A percentile compares a stretch with the other conserved stretches of the same genome.
Evolutionary conservation across 2,329 filamentous ascomycete genomes (phyloP).

Genomic region (Pestalotiopsis sp.): DNA sequence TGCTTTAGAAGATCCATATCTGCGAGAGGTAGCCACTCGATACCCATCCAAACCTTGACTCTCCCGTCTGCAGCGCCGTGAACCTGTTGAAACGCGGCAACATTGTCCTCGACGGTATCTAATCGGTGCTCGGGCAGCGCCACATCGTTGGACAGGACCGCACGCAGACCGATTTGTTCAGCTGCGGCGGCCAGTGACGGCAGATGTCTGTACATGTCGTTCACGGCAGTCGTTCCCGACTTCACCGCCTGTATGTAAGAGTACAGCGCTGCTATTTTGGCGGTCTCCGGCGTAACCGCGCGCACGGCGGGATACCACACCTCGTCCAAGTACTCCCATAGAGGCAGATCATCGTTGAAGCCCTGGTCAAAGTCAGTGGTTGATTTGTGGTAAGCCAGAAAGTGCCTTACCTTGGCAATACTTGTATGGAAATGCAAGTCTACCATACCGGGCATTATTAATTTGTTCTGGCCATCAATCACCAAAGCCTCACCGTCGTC

Average conservation of each 20-base stretch:
- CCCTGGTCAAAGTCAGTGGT: slow-evolving; percentile 12
- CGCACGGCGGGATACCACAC: slow-evolving; percentile 25
- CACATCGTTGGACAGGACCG: slow-evolving; percentile 21
- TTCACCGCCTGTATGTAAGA: slow-evolving; percentile 23
- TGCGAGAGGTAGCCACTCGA: slow-evolving; percentile 23
- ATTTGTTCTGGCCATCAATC: slow-evolving; percentile 23
- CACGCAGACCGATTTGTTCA: slow-evolving; percentile 21
- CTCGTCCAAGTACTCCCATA: slow-evolving; percentile 25
- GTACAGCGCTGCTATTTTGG: slow-evolving; percentile 18
- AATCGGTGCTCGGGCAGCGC: slow-evolving; percentile 22
- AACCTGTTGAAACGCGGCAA: slow-evolving; percentile 17
- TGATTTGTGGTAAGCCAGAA: not conserved
- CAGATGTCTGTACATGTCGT: slow-evolving; percentile 26
- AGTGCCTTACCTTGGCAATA: slow-evolving; percentile 20
- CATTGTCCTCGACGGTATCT: slow-evolving; percentile 22
- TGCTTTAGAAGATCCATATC: slow-evolving; percentile 18
- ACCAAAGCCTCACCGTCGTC: slow-evolving; percentile 18
- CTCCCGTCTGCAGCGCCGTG: slow-evolving; percentile 17
- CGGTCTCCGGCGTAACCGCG: slow-evolving; percentile 16
- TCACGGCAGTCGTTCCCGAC: slow-evolving; percentile 22
- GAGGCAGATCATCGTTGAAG: slow-evolving; percentile 21
- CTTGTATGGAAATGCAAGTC: slow-evolving; percentile 25
- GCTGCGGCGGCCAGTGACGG: slow-evolving; percentile 20
- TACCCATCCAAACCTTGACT: slow-evolving; percentile 23
- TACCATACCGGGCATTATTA: slow-evolving; percentile 24